A percentile compares a stretch with the other conserved stretches of the same genome.
phyloP scores from a whole-genome alignment of 305 asterid species.

The Fraxinus platypoda region DNA sequence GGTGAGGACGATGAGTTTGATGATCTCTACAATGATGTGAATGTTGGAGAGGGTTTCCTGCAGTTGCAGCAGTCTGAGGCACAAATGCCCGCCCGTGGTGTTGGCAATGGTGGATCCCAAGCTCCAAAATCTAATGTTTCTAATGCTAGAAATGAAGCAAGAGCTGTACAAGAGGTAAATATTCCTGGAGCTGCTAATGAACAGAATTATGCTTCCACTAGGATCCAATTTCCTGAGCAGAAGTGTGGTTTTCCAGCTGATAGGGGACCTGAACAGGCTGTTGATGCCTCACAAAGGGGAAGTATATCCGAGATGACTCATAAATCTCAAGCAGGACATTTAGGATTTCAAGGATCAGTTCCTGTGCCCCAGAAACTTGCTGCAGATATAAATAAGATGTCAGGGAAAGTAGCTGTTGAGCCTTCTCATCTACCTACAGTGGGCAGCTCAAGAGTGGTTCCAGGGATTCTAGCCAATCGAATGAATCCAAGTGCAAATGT shows the following conservation, averaged over 20 bases:
- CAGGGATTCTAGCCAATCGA: conserved; percentile 42
- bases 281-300: conserved; percentile 54
- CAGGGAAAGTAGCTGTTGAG: conserved; percentile 42
- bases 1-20: conserved; percentile 77
- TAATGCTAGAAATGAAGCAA: conserved; percentile 41
- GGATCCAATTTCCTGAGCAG: conserved; percentile 50
- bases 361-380: conserved; percentile 37
- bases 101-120: conserved; percentile 45
- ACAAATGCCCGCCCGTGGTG: conserved; percentile 35
- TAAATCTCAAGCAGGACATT: conserved; percentile 47
- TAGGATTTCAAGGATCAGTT: conserved; percentile 58
- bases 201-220: conserved; percentile 33
- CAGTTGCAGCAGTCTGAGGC: conserved; percentile 55
- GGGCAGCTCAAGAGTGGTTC: conserved; percentile 48
- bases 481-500: conserved; percentile 38
- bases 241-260: conserved; percentile 36
- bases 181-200: conserved; percentile 43
- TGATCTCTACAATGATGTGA: conserved; percentile 73
- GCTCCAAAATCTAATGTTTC: conserved; percentile 39
- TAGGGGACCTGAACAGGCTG: conserved; percentile 35
- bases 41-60: conserved; percentile 63
- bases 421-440: conserved; percentile 39
- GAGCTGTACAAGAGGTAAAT: conserved; percentile 39
- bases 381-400: conserved; percentile 35
- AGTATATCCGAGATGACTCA: conserved; percentile 42